Evolutionary conservation across 2,329 filamentous ascomycete genomes (phyloP).

Genomic region (Diaporthe eres): DNA sequence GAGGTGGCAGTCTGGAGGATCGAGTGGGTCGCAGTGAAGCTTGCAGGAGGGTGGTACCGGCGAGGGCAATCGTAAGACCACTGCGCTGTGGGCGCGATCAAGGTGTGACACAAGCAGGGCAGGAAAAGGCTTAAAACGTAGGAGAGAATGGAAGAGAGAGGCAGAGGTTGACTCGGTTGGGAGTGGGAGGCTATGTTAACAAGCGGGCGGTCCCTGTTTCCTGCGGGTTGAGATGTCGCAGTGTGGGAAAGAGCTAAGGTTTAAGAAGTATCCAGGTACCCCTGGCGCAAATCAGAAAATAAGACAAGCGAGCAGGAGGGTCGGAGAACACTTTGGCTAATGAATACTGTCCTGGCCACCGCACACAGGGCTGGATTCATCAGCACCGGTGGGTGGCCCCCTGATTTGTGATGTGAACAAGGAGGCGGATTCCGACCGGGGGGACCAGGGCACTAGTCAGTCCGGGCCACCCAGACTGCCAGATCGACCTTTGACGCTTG

Average conservation of each 20-base stretch:
- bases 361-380: conserved; percentile 22
- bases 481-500: conserved; percentile 8
- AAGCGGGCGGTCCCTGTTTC: conserved; percentile 8
- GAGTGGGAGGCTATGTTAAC: background rate
- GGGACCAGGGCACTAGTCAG: conserved; percentile 19
- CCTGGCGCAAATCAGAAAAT: conserved; percentile 15
- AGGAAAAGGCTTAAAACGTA: background rate
- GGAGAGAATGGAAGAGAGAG: background rate
- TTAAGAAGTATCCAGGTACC: conserved; percentile 20
- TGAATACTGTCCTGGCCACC: conserved; percentile 6
- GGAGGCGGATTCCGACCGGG: conserved; percentile 6
- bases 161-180: conserved; percentile 10
- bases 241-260: conserved; percentile 4
- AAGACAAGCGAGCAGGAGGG: conserved; percentile 12
- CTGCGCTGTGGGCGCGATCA: conserved; percentile 7
- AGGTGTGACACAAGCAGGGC: conserved; percentile 8
- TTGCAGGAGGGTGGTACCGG: conserved; percentile 32
- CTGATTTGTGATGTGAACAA: conserved; percentile 23
- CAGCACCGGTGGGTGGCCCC: conserved; percentile 14
- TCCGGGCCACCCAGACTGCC: conserved; percentile 9
- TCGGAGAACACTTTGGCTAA: background rate
- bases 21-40: conserved; percentile 3
- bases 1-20: conserved; percentile 7
- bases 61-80: conserved; percentile 14
- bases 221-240: conserved; percentile 11